Base-by-base conservation (phyloP, 2,329 filamentous ascomycete species). In the Alternaria novae-zelandiae region DNA sequence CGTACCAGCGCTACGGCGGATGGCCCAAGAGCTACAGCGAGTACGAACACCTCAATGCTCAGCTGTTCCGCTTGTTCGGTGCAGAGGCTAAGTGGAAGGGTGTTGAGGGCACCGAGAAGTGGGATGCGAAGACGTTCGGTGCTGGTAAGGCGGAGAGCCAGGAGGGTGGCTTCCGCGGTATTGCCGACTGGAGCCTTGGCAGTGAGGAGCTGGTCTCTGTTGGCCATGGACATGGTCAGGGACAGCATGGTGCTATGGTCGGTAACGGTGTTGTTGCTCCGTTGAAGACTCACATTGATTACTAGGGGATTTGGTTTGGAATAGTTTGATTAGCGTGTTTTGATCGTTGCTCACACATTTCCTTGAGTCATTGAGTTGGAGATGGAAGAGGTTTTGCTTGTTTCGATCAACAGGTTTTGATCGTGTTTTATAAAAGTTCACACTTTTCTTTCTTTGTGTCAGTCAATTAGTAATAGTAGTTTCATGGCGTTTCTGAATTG, bases 1-100 rank as follows among this genome's bases (percentile, higher is more conserved):
- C 80, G 5, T 83, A 79, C 68, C 81, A 82, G 73, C 79, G 82
- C 50, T 71, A 80, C 8, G 82, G 81, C 10, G 69, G 70, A 20
- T 84, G 82, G 81, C 81, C 83, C 6, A 87, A 86, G 77, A 74
- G 82, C 6, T 83, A 82, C 67, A 73, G 65, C 9, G 83, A 85
- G 69, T 86, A 86, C 66, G 80, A 85, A 70, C 77, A 76, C 5
- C 71, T 87, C 56, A 84, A 83, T 53, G 80, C 79, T 1, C 78
- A 83, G 51, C 54, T 86, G 7, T 84, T 83, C 72, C 68, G 74
- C 6, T 72, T 74, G 17, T 86, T 81, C 65, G 73, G 74, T 5
- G 43, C 43, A 4, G 70, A 76, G 20, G 59, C 68, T 5, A 76
- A 80, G 26, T 73, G 85, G 70, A 80, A 82, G 68, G 80, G 78